Conservation (phyloP, 2,329 filamentous ascomycete species). For the Aureobasidium zeae region DNA sequence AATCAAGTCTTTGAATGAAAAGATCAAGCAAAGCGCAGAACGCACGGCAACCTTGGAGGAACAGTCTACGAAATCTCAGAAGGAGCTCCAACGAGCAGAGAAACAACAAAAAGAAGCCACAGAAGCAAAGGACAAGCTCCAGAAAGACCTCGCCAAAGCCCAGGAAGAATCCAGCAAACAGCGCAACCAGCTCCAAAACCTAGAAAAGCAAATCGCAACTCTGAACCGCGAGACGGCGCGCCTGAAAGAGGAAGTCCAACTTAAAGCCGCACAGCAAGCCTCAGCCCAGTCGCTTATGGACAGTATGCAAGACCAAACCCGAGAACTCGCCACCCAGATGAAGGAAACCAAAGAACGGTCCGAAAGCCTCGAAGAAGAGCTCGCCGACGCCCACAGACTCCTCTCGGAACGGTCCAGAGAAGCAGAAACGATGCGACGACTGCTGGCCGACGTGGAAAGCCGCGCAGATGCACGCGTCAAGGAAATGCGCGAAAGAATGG, state of each 20-base stretch:
- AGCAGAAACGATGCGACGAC: slow-evolving; percentile 84
- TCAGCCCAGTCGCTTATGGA: slow-evolving; percentile 78
- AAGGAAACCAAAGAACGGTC: slow-evolving; percentile 76
- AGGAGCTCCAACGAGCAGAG: slow-evolving; percentile 69
- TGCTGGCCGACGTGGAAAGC: slow-evolving; percentile 78
- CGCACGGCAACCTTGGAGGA: slow-evolving; percentile 69
- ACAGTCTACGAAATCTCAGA: slow-evolving; percentile 60
- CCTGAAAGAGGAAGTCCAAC: slow-evolving; percentile 68
- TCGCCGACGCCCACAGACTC: slow-evolving; percentile 77
- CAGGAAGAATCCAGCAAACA: slow-evolving; percentile 59
- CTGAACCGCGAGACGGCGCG: slow-evolving; percentile 58
- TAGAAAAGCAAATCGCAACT: slow-evolving; percentile 65
- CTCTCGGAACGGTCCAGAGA: slow-evolving; percentile 83
- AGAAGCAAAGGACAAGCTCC: slow-evolving; percentile 61
- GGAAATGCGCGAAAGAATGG: slow-evolving; percentile 82
- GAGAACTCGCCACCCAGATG: slow-evolving; percentile 81
- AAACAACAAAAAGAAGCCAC: slow-evolving; percentile 69
- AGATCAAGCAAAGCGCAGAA: slow-evolving; percentile 64
- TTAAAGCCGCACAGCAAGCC: slow-evolving; percentile 76
- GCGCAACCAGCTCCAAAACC: slow-evolving; percentile 53
- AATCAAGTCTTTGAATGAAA: slow-evolving; percentile 67
- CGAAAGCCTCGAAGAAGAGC: slow-evolving; percentile 84
- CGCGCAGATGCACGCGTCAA: slow-evolving; percentile 71
- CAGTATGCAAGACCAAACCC: slow-evolving; percentile 86
- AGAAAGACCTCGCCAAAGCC: slow-evolving; percentile 59